Base-by-base conservation (phyloP, 2,329 filamentous ascomycete species). In the Neopestalotiopsis sp. region DNA sequence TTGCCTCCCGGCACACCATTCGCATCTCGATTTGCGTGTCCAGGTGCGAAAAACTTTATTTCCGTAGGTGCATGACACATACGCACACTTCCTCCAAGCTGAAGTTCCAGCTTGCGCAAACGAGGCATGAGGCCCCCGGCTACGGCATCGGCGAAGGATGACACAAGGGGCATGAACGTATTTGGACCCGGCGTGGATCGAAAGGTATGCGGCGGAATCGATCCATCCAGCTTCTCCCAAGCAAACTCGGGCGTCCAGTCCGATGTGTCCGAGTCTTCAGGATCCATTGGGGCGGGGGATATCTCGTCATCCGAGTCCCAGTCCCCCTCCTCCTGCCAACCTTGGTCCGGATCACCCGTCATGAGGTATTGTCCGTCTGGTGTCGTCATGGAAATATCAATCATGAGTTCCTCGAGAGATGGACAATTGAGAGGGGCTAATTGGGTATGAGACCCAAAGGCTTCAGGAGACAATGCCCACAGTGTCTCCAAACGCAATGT, bases 201-300 rank as follows among this genome's bases (percentile, higher is more conserved):
- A 9, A 62, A 67, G 20, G 20, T 49, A 10, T 5, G 5, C 1
- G 32, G 34, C 10, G 66, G 66, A 7, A 62, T 40, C 4, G 20
- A 38, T 24, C 66, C 66, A 14, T 62, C 66, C 2, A n/a, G 12
- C 66, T 40, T 62, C 20, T 62, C 58, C 66, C 66, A 67, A 6
- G 14, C 66, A 28, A 62, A 67, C 38, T 67, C 66, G 34, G 66
- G 66, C 17, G 34, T 24, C 56, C 59, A 67, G 28, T 67, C 66
- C 20, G 66, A 67, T 34, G 66, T 67, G 58, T 67, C 58, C 58
- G 66, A 67, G 40, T 61, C 58, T 57, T 67, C 66, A 5, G 66
- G 61, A 13, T 67, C 57, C 30, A 67, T 62, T 34, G 66, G 49
- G 34, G 58, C 66, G 4, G 66, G 66, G 0, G 58, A 17, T 13